These are phyloP conservation scores for Ceratorhiza oryzae-sativae DNA, from an alignment of 1,284 basidiomycete species.

Conservation along the genomic window DNA sequence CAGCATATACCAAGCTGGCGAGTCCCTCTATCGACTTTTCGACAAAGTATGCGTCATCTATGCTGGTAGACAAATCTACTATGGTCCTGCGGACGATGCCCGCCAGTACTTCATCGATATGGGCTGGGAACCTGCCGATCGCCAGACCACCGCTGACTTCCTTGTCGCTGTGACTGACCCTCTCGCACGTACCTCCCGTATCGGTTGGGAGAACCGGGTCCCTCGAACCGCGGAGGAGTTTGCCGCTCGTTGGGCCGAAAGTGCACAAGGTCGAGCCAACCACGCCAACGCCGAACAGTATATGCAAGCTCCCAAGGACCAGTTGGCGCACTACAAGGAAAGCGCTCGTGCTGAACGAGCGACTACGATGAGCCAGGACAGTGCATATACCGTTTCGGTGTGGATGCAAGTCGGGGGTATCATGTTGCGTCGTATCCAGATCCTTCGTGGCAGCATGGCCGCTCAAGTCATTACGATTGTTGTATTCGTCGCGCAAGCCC, in stretches of 20 bases:
- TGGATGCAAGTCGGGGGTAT: conserved; percentile 71
- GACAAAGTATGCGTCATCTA: conserved; percentile 59
- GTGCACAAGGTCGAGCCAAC: conserved; percentile 54
- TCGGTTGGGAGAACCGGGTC: conserved; percentile 57
- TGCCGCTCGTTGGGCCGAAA: conserved; percentile 58
- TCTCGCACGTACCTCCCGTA: conserved; percentile 61
- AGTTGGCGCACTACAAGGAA: conserved; percentile 60
- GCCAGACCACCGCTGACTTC: conserved; percentile 80
- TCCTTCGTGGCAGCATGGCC: conserved; percentile 64
- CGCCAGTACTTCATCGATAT: conserved; percentile 60
- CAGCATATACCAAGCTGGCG: conserved; percentile 57
- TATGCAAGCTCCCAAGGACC: conserved; percentile 58
- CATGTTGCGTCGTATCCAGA: conserved; percentile 70
- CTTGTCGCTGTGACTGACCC: conserved; percentile 67
- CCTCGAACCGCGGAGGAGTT: conserved; percentile 72
- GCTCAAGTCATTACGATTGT: conserved; percentile 48
- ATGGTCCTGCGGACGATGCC: conserved; percentile 54
- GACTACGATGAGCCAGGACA: conserved; percentile 46
- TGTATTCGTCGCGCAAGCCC: conserved; percentile 56
- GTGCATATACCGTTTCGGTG: conserved; percentile 57
- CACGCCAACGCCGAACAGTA: conserved; percentile 59
- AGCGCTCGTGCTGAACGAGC: conserved; percentile 64
- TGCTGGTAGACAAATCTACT: conserved; percentile 60
- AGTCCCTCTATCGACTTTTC: conserved; percentile 49
- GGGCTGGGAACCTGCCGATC: conserved; percentile 75